phyloP scores from a whole-genome alignment of 495 filamentous ascomycete species.

The Daldinia concentrica region DNA sequence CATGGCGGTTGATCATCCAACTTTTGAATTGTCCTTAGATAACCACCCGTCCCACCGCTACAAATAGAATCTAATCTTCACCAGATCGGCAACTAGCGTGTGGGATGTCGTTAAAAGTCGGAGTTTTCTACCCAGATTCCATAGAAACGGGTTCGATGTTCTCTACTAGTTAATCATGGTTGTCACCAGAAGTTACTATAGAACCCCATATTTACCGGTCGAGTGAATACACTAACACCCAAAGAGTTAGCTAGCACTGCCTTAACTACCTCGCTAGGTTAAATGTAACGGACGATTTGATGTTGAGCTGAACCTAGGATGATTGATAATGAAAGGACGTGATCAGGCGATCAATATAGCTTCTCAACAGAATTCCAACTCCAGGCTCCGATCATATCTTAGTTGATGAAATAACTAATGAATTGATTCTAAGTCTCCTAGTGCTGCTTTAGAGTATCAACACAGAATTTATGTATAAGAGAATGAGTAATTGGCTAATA shows the following conservation, averaged over 20 bases:
- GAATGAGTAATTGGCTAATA: constrained; percentile 14
- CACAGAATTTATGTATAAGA: constrained; percentile 13
- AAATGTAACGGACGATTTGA: constrained; percentile 20
- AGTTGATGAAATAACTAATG: neutral
- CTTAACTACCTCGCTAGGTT: constrained; percentile 22
- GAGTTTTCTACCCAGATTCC: constrained; percentile 17
- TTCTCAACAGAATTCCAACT: neutral
- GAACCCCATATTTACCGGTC: constrained; percentile 28
- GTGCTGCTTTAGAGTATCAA: constrained; percentile 5
- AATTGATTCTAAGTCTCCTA: neutral
- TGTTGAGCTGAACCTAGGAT: constrained; percentile 18
- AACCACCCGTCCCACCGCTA: constrained; percentile 8
- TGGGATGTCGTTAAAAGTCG: constrained; percentile 23
- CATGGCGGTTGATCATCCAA: constrained; percentile 27
- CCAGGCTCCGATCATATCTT: neutral
- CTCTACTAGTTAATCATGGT: constrained; percentile 7
- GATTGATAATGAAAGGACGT: neutral
- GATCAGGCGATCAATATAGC: neutral
- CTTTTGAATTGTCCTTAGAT: constrained; percentile 29
- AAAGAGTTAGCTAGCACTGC: constrained; percentile 8
- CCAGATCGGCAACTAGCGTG: constrained; percentile 30
- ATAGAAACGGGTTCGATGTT: constrained; percentile 23
- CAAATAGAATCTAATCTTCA: constrained; percentile 13
- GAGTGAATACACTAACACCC: constrained; percentile 20
- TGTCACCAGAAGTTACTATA: constrained; percentile 7